A percentile compares a stretch with the other conserved stretches of the same genome.
These are phyloP conservation scores for Fusarium sarcochroum DNA, from an alignment of 2,329 filamentous ascomycete species.

Conservation along the genomic window DNA sequence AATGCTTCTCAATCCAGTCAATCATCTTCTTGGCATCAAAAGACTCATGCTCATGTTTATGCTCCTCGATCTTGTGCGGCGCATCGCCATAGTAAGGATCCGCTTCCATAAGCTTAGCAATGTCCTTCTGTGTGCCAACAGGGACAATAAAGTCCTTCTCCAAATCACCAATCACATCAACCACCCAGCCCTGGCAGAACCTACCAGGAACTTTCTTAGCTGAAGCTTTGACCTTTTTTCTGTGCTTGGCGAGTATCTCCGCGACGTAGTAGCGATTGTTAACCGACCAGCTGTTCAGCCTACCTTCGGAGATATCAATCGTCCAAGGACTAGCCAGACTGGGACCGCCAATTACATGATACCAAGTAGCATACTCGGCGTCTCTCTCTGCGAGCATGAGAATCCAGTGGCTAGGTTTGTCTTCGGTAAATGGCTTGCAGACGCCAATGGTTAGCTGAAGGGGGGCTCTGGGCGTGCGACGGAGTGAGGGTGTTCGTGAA, in stretches of 20 bases:
- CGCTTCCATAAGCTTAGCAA: neutral
- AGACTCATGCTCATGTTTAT: neutral
- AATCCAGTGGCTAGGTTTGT: constrained; percentile 4
- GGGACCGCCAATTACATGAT: neutral
- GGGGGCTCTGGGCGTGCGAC: neutral
- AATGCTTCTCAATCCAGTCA: constrained; percentile 4
- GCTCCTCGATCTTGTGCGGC: neutral
- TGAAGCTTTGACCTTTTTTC: neutral
- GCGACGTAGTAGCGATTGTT: neutral
- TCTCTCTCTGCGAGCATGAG: constrained; percentile 16
- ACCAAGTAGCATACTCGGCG: neutral
- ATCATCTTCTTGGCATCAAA: neutral
- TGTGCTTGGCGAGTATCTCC: neutral
- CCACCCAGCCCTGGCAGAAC: constrained; percentile 20
- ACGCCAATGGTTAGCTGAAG: constrained; percentile 12
- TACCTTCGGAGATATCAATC: neutral
- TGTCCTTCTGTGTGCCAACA: neutral
- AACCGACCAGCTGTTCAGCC: neutral
- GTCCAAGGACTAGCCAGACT: neutral
- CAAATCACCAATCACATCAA: constrained; percentile 14
- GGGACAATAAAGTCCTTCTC: constrained; percentile 6
- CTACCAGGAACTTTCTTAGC: neutral
- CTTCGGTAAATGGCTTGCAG: neutral
- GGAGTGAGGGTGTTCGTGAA: neutral
- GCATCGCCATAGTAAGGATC: neutral